Conservation (phyloP, 139 green algal genomes). For the Tetraselmis striata region DNA sequence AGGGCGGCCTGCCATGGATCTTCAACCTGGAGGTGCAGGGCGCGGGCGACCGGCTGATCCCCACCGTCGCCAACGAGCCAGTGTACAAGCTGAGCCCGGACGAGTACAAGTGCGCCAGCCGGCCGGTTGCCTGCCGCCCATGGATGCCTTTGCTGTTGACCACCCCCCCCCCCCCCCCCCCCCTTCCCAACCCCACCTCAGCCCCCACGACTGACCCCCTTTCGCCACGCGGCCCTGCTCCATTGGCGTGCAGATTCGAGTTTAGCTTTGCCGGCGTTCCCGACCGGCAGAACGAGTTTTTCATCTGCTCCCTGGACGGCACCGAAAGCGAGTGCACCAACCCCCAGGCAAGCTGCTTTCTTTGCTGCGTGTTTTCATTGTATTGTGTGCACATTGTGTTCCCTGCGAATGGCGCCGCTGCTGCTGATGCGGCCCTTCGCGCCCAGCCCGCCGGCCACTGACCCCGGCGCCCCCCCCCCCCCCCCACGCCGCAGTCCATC, state of each 20-base stretch:
- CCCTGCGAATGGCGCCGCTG: no score
- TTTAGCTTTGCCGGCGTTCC: not conserved
- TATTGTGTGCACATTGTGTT: no score
- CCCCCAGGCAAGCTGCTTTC: not conserved
- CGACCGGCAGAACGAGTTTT: not conserved
- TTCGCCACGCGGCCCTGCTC: no score
- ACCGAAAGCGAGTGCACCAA: not conserved
- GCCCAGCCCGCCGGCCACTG: no score
- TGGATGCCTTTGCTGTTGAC: no score
- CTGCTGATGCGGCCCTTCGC: no score
- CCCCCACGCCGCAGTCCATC: not conserved
- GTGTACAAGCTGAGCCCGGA: not conserved
- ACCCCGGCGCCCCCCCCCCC: no score
- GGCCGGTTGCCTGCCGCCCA: no score
- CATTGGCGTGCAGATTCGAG: not conserved
- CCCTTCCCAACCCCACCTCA: no score
- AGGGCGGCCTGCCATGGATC: not conserved
- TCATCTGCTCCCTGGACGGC: not conserved
- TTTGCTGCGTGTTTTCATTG: not conserved
- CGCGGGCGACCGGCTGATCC: not conserved
- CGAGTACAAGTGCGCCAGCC: not conserved
- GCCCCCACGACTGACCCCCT: no score
- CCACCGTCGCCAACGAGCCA: not conserved
- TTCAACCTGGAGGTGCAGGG: not conserved
- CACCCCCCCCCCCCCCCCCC: no score